These are phyloP conservation scores for Calonectria ilicicola DNA, from an alignment of 2,329 filamentous ascomycete genomes.

Conservation along the genomic window DNA sequence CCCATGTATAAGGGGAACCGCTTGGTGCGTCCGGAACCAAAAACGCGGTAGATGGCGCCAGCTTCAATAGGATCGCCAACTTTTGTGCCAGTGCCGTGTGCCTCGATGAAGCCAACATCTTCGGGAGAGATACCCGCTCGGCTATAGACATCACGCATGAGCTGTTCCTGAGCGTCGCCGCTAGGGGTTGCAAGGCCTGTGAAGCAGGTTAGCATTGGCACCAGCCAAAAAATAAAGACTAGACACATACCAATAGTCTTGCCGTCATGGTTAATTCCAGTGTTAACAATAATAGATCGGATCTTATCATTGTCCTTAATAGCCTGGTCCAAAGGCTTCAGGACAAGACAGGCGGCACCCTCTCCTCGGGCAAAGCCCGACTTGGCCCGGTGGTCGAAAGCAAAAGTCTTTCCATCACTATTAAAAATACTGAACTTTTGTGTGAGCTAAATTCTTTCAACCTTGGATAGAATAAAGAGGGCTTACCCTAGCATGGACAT, in stretches of 20 bases:
- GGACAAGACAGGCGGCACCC: conserved; percentile 28
- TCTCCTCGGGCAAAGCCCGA: conserved; percentile 31
- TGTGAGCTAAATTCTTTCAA: neutral
- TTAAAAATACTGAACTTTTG: conserved; percentile 19
- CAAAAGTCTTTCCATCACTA: conserved; percentile 26
- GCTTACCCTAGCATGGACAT: conserved; percentile 47
- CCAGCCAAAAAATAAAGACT: neutral
- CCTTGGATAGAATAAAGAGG: too few species aligned
- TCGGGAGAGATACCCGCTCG: conserved; percentile 42
- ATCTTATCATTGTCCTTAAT: conserved; percentile 32
- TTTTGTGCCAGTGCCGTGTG: conserved; percentile 68
- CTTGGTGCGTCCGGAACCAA: conserved; percentile 53
- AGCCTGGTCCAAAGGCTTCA: conserved; percentile 30
- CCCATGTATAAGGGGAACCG: conserved; percentile 56
- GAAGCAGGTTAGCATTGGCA: neutral
- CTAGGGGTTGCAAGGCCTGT: conserved; percentile 65
- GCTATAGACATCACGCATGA: conserved; percentile 53
- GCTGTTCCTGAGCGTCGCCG: conserved; percentile 57
- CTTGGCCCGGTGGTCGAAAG: conserved; percentile 27
- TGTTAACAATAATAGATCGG: conserved; percentile 26
- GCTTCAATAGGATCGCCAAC: conserved; percentile 69
- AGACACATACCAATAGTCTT: conserved; percentile 23
- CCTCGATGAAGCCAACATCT: conserved; percentile 56
- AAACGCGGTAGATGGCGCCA: conserved; percentile 58
- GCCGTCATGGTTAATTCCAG: conserved; percentile 30